phyloP scores from a whole-genome alignment of 768 basidiomycete genomes.

The Coprinopsis cinerea region DNA sequence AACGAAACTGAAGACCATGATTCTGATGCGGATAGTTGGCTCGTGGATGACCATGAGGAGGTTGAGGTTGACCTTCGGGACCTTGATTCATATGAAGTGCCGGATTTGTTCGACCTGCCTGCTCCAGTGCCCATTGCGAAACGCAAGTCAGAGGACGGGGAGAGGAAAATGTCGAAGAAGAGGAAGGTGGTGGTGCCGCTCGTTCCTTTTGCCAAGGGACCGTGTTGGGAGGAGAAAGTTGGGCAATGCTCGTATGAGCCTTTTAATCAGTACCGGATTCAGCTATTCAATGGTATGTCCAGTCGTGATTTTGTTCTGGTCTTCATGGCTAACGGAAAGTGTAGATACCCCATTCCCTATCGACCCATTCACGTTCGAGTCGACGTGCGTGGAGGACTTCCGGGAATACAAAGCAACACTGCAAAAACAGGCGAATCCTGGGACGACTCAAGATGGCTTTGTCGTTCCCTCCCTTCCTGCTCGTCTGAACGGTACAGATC shows the following conservation, averaged over 20 bases:
- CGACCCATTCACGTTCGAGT: conserved; percentile 74
- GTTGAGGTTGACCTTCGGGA: conserved; percentile 32
- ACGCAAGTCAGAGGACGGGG: conserved; percentile 56
- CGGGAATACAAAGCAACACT: conserved; percentile 26
- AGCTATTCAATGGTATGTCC: conserved; percentile 72
- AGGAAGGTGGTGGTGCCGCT: conserved; percentile 74
- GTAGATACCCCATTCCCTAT: conserved; percentile 68
- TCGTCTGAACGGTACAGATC: conserved; percentile 20
- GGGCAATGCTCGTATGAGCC: conserved; percentile 64
- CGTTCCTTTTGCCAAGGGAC: conserved; percentile 77
- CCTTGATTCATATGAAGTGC: conserved; percentile 29
- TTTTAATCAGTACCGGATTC: conserved; percentile 71
- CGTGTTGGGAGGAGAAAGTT: conserved; percentile 68
- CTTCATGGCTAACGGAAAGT: conserved; percentile 4
- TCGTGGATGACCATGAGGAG: conserved; percentile 70
- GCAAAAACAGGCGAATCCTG: conserved; percentile 14
- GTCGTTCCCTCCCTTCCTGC: conserved; percentile 43
- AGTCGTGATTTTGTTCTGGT: neutral
- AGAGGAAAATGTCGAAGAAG: conserved; percentile 54
- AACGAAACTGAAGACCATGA: conserved; percentile 59
- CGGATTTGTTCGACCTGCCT: conserved; percentile 21
- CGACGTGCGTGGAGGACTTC: conserved; percentile 37
- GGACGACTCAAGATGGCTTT: conserved; percentile 28
- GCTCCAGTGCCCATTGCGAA: conserved; percentile 36
- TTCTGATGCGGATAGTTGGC: conserved; percentile 75